phyloP scores from a whole-genome alignment of 108 stramenopile species.

The Poteriospumella lacustris region DNA sequence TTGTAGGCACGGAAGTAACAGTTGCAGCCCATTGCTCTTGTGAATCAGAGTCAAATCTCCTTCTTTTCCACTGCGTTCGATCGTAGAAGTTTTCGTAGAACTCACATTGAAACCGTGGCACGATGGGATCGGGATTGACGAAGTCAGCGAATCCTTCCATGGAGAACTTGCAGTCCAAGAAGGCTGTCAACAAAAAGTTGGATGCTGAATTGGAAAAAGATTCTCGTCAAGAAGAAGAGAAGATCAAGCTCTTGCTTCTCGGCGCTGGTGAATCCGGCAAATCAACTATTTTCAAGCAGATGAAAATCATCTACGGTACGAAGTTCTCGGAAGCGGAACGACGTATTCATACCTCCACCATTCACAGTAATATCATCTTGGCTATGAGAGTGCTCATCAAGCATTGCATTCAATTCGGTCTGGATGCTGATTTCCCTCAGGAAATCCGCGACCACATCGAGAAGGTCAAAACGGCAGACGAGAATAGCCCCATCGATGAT shows the following conservation, averaged over 20 bases:
- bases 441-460: neutral
- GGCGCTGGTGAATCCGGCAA: conserved; percentile 52
- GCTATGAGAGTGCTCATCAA: conserved; percentile 45
- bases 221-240: neutral
- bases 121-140: too few relatives aligned
- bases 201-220: neutral
- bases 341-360: neutral
- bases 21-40: too few relatives aligned
- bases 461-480: neutral
- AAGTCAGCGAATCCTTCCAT: too few relatives aligned
- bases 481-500: neutral
- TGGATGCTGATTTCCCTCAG: conserved; percentile 20
- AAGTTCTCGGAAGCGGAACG: conserved; percentile 34
- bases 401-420: conserved; percentile 37
- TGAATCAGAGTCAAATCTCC: too few relatives aligned
- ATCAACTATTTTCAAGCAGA: conserved; percentile 52
- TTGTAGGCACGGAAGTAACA: too few relatives aligned
- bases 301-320: conserved; percentile 45
- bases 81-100: too few relatives aligned
- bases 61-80: too few relatives aligned
- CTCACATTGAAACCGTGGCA: too few relatives aligned
- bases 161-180: too few relatives aligned
- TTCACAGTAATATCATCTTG: conserved; percentile 44
- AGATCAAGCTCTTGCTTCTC: neutral
- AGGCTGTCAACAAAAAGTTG: neutral